Evolutionary conservation across 441 rosid species (phyloP), one percentile per base, ranked within the genome.

Genomic region (Gossypium davidsonii): DNA sequence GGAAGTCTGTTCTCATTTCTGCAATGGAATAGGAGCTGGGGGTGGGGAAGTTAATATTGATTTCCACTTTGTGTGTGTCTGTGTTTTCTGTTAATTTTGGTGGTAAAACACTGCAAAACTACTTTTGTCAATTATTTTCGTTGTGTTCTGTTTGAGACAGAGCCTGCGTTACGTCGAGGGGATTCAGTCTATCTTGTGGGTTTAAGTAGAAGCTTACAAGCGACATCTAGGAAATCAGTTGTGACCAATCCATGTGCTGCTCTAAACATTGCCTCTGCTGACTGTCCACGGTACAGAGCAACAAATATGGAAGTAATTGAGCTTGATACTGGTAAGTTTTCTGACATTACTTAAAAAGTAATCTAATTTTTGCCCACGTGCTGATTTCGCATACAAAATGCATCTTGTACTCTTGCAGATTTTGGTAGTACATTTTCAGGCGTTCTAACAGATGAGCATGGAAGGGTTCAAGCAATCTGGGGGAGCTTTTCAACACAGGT

Each of bases 401-500:
- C 34, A 44, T 78, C 39, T 67, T 74, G 17, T 78, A 49, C 48
- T 59, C 23, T 78, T 77, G 76, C 91, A 93, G 98, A 91, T 86
- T 93, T 93, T 88, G 99, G 98, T 59, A 89, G 91, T 88, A 70
- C 96, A 46, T 93, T 93, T 78, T 91, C 98, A 23, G 99, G 99
- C 25, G 97, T 90, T 68, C 84, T 95, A 75, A 84, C 94, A 74
- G 91, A 91, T 86, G 95, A 90, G 87, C 89, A 23, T 15, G 99
- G 99, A 81, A 85, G 88, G 83, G 94, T 95, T 73, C 91, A 89
- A 79, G 99, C 99, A 73, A 81, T 95, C 39, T 95, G 99, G 99
- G 99, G 90, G 77, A 90, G 98, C 87, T 95, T 95, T 86, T 88
- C 98, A n/a, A 85, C 96, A 74, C 93, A 89, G 97, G 99, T 93